These are phyloP conservation scores for Tuber microsphaerosporum DNA, from an alignment of 495 filamentous ascomycete species.

Conservation along the genomic window DNA sequence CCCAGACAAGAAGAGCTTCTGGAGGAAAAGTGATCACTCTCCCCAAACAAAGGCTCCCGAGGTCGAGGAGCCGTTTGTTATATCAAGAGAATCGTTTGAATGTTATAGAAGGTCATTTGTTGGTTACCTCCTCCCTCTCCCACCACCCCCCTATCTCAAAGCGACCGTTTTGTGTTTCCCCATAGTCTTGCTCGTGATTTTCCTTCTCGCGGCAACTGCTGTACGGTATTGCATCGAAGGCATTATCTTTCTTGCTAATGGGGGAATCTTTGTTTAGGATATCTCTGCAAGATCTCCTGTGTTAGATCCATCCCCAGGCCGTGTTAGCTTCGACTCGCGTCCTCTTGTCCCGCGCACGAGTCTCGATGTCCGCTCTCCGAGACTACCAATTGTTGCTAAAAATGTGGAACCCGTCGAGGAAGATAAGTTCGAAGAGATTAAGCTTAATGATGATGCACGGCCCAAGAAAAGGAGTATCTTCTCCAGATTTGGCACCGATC, in stretches of 20 bases:
- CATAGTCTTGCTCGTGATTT: constrained; percentile 7
- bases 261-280: constrained; percentile 53
- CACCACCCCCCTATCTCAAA: not conserved
- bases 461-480: constrained; percentile 79
- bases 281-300: constrained; percentile 81
- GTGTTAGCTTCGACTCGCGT: constrained; percentile 70
- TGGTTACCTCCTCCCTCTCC: constrained; percentile 42
- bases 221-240: not conserved
- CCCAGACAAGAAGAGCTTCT: constrained; percentile 74
- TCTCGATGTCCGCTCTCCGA: constrained; percentile 33
- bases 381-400: constrained; percentile 29
- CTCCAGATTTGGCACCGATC: constrained; percentile 62
- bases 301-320: constrained; percentile 54
- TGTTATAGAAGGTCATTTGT: constrained; percentile 96
- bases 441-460: constrained; percentile 62
- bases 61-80: constrained; percentile 81
- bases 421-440: constrained; percentile 84
- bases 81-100: constrained; percentile 96
- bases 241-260: constrained; percentile 21
- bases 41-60: constrained; percentile 64
- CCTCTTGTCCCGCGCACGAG: constrained; percentile 42
- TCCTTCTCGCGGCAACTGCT: not conserved
- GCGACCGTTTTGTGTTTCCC: not conserved
- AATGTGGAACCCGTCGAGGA: constrained; percentile 48
- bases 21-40: constrained; percentile 65